Evolutionary conservation across 805 yeast species (phyloP).

Genomic region (Cyberlindnera mississippiensis): DNA sequence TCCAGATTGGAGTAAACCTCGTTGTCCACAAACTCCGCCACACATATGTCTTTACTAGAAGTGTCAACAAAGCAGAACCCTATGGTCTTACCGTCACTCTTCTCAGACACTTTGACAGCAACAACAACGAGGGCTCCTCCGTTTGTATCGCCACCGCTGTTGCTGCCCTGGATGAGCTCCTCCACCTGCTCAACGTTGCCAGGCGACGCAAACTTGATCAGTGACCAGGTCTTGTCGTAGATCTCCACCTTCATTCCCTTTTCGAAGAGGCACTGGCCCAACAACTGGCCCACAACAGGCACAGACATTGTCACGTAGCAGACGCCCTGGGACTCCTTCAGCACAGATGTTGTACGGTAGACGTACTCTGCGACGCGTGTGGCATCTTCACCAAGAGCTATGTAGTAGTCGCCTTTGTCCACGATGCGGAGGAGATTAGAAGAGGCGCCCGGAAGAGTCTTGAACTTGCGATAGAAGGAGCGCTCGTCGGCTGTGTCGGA

Average conservation of each 20-base stretch:
- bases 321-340: conserved; percentile 54
- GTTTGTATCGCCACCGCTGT: conserved; percentile 31
- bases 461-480: conserved; percentile 44
- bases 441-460: conserved; percentile 44
- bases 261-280: conserved; percentile 64
- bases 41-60: conserved; percentile 58
- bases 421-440: conserved; percentile 61
- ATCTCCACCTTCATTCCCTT: conserved; percentile 76
- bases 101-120: conserved; percentile 33
- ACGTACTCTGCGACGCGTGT: conserved; percentile 75
- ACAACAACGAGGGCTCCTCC: conserved; percentile 53
- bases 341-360: conserved; percentile 77
- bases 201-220: conserved; percentile 69
- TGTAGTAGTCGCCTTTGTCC: conserved; percentile 79
- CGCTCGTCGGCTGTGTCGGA: conserved; percentile 48
- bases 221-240: conserved; percentile 62
- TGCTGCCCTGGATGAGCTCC: conserved; percentile 45
- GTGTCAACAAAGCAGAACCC: conserved; percentile 83
- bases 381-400: conserved; percentile 74
- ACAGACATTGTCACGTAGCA: conserved; percentile 74
- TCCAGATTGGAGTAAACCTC: conserved; percentile 86
- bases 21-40: conserved; percentile 80
- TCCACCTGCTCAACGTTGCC: conserved; percentile 83
- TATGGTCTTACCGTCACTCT: conserved; percentile 43
- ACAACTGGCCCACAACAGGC: conserved; percentile 62